Evolutionary conservation across 208 protist genomes (phyloP), one percentile per base, ranked within the genome.

Genomic region (Trypanosoma boissoni): DNA sequence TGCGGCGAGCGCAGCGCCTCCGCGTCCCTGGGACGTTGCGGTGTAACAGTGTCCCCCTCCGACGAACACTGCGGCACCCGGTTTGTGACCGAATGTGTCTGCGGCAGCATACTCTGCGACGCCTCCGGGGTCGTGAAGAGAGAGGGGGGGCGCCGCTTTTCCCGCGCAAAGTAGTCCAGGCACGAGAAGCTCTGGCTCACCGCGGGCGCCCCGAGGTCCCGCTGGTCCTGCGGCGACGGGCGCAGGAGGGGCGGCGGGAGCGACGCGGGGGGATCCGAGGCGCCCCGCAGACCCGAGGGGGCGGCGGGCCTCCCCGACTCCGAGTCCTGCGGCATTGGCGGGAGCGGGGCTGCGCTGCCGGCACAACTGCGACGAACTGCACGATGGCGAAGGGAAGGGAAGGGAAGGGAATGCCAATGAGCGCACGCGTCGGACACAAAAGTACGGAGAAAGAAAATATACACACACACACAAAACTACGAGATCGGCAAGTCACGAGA

Each of bases 121-220:
- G 27, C 3, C 2, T 48, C 21, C 3, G 69, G 36, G n/a, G 49
- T 27, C 10, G 36, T 26, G 24, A 88, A 88, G 16, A 88, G 72
- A 10, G 81, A 69, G 2, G 81, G 81, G 18, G 81, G 81, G 3
- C 81, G 81, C 8, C 50, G 43, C 59, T 80, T 81, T 28, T 64
- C 51, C 0, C 70, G 70, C 20, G n/a, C 16, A 4, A 21, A n/a
- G 24, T 10, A 31, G 3, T 24, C 52, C 16, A 45, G 1, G 12
- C 34, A 4, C n/a, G 6, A n/a, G 27, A 52, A 43, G 7, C 41
- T 56, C 24, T 37, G 8, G 23, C 42, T 46, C 43, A 36, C 24
- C 46, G 36, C 16, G 56, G 12, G 10, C 0, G 31, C 18, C 10
- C 10, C 8, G 21, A 12, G 12, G 10, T 7, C 10, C 14, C 8